Evolutionary conservation across 2,329 filamentous ascomycete species (phyloP), one percentile per base, ranked within the genome.

Genomic region (Zymoseptoria passerinii): DNA sequence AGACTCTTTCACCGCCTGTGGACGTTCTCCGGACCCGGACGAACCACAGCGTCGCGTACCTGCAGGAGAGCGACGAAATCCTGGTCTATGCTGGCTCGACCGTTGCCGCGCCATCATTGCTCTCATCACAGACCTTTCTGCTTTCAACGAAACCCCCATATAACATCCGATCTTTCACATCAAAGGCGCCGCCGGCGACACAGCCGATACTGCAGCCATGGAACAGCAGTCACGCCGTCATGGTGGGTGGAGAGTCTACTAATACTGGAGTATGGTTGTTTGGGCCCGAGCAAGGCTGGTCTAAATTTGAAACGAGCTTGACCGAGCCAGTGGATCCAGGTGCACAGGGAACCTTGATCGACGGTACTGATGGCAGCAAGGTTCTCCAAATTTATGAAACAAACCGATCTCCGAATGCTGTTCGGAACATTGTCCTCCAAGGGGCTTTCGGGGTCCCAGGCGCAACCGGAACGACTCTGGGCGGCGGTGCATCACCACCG

Each of bases 331-430:
- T 74, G 49, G 58, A 68, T 19, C 49, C 66, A 27, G 63, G 63
- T n/a, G 61, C 68, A 18, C 65, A 67, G 50, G 83, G 84, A 1
- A 78, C 84, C 0, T 68, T 96, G 3, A 74, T 95, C n/a, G 76
- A 78, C 10, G 88, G 87, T 20, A 81, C 84, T 49, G 90, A 96
- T 71, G 85, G 82, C 28, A 92, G 88, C 73, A 92, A 89, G 70
- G 83, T 86, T 48, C 76, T 97, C 18, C 84, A 91, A 66, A 84
- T 85, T 9, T 96, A 94, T 66, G 85, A 96, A 69, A 81, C 91
- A 74, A 81, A 81, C 13, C 78, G 80, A 8, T 84, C 86, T 0
- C 92, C 92, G 2, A 95, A 95, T 69, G 74, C 77, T 6, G 88
- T 96, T 50, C 83, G 82, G 29, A 84, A 88, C 57, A 83, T 86